These are phyloP conservation scores for Apiotrichum montevideense DNA, from an alignment of 1,284 basidiomycete species.

Conservation along the genomic window DNA sequence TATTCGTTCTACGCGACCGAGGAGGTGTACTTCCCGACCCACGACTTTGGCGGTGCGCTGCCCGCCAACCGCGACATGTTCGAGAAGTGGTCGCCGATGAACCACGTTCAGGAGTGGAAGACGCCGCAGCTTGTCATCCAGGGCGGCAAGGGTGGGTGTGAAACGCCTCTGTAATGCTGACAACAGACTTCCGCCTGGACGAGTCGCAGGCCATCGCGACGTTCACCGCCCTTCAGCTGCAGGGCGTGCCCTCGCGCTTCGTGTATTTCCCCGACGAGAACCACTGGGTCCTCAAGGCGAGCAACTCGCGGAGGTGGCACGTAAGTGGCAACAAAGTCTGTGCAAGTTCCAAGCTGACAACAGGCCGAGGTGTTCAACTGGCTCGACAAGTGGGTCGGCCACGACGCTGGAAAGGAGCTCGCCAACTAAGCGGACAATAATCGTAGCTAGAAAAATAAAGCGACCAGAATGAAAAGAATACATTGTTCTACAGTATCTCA, in stretches of 20 bases:
- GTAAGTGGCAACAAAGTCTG: conserved; percentile 31
- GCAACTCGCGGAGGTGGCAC: conserved; percentile 54
- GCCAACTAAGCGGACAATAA: no score
- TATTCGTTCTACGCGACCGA: conserved; percentile 74
- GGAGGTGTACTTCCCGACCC: conserved; percentile 36
- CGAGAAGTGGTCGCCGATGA: conserved; percentile 56
- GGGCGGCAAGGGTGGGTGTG: conserved; percentile 50
- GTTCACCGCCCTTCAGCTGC: conserved; percentile 42
- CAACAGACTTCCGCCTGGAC: conserved; percentile 68
- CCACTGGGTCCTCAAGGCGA: conserved; percentile 62
- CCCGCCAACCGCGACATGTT: conserved; percentile 27
- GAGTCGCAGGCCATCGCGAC: conserved; percentile 73
- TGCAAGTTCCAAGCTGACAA: no score
- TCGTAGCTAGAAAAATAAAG: no score
- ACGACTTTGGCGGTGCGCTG: conserved; percentile 28
- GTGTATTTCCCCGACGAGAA: conserved; percentile 91
- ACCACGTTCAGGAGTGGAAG: conserved; percentile 77
- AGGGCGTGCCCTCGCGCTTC: conserved; percentile 68
- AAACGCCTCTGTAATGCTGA: no score
- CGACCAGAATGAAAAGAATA: no score
- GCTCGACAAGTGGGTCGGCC: conserved; percentile 53
- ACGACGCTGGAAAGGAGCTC: no score
- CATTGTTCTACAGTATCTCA: no score
- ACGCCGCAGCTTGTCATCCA: conserved; percentile 81
- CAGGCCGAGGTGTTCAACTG: conserved; percentile 69